Evolutionary conservation across 2,329 filamentous ascomycete species (phyloP).

Genomic region (Proliferodiscus dingleyae): DNA sequence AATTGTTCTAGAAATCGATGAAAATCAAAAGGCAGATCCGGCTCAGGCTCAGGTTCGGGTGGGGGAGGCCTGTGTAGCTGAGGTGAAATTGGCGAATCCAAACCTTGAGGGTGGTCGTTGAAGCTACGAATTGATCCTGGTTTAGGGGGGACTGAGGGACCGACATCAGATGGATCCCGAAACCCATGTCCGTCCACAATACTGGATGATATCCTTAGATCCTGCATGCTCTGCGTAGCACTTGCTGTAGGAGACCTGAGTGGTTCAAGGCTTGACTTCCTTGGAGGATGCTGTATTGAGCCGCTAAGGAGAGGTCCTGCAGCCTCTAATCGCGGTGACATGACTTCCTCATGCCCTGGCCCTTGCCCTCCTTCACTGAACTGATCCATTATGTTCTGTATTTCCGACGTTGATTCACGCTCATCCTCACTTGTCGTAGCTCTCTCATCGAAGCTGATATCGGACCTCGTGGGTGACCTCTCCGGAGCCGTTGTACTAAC

Average conservation of each 20-base stretch:
- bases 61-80: slow-evolving; percentile 59
- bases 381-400: slow-evolving; percentile 96
- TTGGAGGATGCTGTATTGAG: slow-evolving; percentile 67
- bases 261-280: slow-evolving; percentile 82
- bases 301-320: slow-evolving; percentile 72
- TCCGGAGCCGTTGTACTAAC: slow-evolving; percentile 35
- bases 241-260: slow-evolving; percentile 34
- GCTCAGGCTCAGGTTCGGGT: slow-evolving; percentile 73
- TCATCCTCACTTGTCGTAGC: slow-evolving; percentile 55
- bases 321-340: slow-evolving; percentile 82
- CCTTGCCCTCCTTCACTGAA: slow-evolving; percentile 73
- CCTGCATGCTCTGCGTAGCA: slow-evolving; percentile 25
- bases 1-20: slow-evolving; percentile 95
- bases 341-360: slow-evolving; percentile 74
- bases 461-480: slow-evolving; percentile 49
- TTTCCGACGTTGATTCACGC: slow-evolving; percentile 74
- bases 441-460: slow-evolving; percentile 53
- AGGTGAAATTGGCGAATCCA: slow-evolving; percentile 38
- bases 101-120: slow-evolving; percentile 18
- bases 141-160: slow-evolving; percentile 39
- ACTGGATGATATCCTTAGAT: slow-evolving; percentile 24
- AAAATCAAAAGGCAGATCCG: slow-evolving; percentile 89
- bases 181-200: slow-evolving; percentile 9
- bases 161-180: slow-evolving; percentile 28
- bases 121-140: slow-evolving; percentile 30